Percentiles rank a stretch among this genome's conserved stretches.
These are phyloP conservation scores for Musa itinerans DNA, from an alignment of 176 grass and related monocot genomes.

Conservation along the genomic window DNA sequence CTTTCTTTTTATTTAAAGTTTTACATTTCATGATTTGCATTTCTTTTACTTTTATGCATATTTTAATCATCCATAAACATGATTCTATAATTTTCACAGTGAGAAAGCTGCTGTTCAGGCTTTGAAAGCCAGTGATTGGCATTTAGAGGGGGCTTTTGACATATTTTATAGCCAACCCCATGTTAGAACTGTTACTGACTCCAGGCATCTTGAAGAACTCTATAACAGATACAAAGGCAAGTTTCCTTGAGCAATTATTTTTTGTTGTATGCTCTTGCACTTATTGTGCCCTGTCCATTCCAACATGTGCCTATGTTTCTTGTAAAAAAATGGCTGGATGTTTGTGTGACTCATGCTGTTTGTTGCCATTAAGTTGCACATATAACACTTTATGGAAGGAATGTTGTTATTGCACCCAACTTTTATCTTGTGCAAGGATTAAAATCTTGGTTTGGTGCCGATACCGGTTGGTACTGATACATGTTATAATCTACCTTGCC, in stretches of 20 bases:
- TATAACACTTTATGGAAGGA: too few relatives aligned
- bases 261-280: too few relatives aligned
- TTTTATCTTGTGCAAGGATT: too few relatives aligned
- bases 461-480: too few relatives aligned
- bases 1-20: too few relatives aligned
- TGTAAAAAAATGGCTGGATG: neutral
- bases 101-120: constrained; percentile 96
- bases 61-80: neutral
- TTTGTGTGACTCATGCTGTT: neutral
- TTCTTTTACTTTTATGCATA: neutral
- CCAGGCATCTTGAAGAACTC: constrained; percentile 72
- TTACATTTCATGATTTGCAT: neutral
- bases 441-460: too few relatives aligned
- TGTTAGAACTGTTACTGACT: constrained; percentile 55
- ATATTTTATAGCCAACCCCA: constrained; percentile 95
- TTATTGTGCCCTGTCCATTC: too few relatives aligned
- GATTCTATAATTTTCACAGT: constrained; percentile 25
- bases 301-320: too few relatives aligned
- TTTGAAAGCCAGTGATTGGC: constrained; percentile 96
- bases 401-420: too few relatives aligned
- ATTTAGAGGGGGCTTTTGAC: constrained; percentile 98
- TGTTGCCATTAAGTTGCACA: neutral
- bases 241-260: neutral
- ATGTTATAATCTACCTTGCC: too few relatives aligned
- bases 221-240: constrained; percentile 93